These are phyloP conservation scores for Trichophyton verrucosum DNA, from an alignment of 2,329 filamentous ascomycete genomes.

Conservation along the genomic window DNA sequence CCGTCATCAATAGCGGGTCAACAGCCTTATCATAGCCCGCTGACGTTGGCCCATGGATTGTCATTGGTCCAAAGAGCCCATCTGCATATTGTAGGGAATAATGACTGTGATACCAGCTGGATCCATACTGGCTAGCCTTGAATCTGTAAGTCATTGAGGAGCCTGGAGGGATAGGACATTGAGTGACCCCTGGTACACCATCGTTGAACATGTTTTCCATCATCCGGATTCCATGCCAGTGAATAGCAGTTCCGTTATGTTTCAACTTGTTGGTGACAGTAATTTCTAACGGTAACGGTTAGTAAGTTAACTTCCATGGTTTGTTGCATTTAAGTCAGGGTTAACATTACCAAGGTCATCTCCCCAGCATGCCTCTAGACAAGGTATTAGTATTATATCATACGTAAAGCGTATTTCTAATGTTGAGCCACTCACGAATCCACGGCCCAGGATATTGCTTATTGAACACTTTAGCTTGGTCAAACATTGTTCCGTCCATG, in stretches of 20 bases:
- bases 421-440: constrained; percentile 9
- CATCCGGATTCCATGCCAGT: constrained; percentile 25
- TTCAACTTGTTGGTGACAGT: constrained; percentile 11
- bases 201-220: constrained; percentile 22
- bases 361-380: constrained; percentile 12
- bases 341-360: constrained; percentile 9
- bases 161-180: constrained; percentile 29
- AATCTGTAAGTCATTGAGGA: constrained; percentile 24
- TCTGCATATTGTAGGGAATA: constrained; percentile 20
- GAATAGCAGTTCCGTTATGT: constrained; percentile 14
- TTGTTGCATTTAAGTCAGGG: neutral
- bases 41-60: constrained; percentile 30
- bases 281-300: constrained; percentile 6
- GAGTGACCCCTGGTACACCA: constrained; percentile 24
- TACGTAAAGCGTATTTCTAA: neutral
- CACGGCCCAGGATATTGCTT: constrained; percentile 12
- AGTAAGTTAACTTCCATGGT: neutral
- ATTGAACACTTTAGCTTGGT: constrained; percentile 10
- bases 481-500: constrained; percentile 9
- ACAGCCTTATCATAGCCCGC: constrained; percentile 29
- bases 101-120: constrained; percentile 25
- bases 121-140: constrained; percentile 21
- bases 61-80: constrained; percentile 23
- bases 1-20: constrained; percentile 25
- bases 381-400: constrained; percentile 1